Conservation (phyloP, 148 eudicot genomes). For the Euryodendron excelsum region DNA sequence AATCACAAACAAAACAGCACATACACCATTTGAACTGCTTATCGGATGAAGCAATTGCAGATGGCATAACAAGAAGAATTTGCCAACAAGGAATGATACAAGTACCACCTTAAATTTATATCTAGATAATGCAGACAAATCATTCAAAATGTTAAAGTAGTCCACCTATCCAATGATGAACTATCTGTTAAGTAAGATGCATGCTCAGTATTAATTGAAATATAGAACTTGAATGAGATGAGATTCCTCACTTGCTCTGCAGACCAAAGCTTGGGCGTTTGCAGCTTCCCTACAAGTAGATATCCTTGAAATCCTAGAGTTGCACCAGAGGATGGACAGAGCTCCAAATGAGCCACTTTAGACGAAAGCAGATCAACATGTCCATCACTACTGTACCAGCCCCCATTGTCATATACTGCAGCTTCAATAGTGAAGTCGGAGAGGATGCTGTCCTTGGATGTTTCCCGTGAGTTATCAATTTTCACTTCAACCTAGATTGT, state of each 20-base stretch:
- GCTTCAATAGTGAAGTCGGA: slow-evolving; percentile 66
- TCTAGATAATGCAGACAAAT: neutral
- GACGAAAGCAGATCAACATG: slow-evolving; percentile 51
- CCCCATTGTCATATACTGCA: slow-evolving; percentile 61
- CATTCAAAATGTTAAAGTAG: neutral
- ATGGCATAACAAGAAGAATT: neutral
- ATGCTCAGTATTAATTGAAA: neutral
- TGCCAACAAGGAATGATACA: neutral
- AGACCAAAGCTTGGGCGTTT: slow-evolving; percentile 84
- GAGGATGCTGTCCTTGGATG: slow-evolving; percentile 41
- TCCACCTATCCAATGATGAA: neutral
- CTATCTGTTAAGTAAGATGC: neutral
- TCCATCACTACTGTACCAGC: slow-evolving; percentile 40
- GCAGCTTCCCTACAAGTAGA: slow-evolving; percentile 57
- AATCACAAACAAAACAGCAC: neutral
- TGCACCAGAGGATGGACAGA: slow-evolving; percentile 36
- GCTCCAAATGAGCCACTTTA: slow-evolving; percentile 52
- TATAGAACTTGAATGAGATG: neutral
- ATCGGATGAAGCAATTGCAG: neutral
- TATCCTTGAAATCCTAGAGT: slow-evolving; percentile 64
- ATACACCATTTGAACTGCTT: neutral
- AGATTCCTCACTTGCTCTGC: slow-evolving; percentile 70
- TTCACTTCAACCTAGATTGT: slow-evolving; percentile 78
- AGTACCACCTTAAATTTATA: neutral
- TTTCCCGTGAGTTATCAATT: slow-evolving; percentile 61